Evolutionary conservation across 805 yeast species (phyloP), one percentile per base, ranked within the genome.

Genomic region (Candida succiphila): DNA sequence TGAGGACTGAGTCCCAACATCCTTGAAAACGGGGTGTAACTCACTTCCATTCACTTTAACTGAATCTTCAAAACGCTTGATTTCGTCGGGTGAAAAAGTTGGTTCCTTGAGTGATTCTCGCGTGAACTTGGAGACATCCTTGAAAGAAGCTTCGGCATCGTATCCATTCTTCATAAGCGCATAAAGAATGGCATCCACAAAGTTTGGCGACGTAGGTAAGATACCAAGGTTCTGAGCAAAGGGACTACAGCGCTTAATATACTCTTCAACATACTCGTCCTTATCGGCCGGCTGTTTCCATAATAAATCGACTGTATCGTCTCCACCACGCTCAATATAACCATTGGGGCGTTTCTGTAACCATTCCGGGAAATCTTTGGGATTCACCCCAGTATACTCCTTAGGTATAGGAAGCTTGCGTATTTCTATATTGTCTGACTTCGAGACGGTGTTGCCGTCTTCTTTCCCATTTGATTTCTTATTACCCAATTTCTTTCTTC

Each of bases 241-340:
- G 1, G 72, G 69, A 2, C 57, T 60, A 45, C 88, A 78, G 15
- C 56, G 55, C 5, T 60, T 54, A 4, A 88, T 48, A 46, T 75
- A 92, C 4, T 48, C 46, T 23, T 76, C 83, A 12, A 52, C 47
- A 24, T 37, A 21, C 4, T 19, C 43, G 37, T 41, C 43, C 4
- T 29, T 58, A 54, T n/a, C 43, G 3, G 40, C 24, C 1, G 67
- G 65, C 22, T 63, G 58, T 43, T 66, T 69, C 94, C 96, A 92
- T 45, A 79, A 54, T 6, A 85, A 54, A 0, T 76, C 69, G 17
- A 67, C 61, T 1, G 86, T 75, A 16, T 69, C 75, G 45, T 78
- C 82, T 4, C 72, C 75, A 2, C 96, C 96, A 46, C 97, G 67
- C 46, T 86, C 94, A 6, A 83, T 60, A 52, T 84, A 86, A 0